phyloP scores from a whole-genome alignment of 768 basidiomycete species.

The Sporobolomyces roseus region DNA sequence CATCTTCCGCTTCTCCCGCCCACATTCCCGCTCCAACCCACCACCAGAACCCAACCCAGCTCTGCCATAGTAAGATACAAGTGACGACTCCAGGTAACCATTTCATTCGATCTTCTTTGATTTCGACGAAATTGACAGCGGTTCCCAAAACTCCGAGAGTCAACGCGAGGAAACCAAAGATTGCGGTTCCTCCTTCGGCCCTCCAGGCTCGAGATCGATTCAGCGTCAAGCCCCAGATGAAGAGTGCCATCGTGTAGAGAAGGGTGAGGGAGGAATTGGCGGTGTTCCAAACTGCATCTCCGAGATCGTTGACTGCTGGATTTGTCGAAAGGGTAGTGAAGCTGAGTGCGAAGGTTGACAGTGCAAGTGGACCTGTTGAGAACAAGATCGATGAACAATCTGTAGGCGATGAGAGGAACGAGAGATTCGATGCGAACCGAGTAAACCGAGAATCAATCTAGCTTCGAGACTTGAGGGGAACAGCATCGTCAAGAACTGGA shows the following conservation, averaged over 20 bases:
- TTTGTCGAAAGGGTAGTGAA: constrained; percentile 64
- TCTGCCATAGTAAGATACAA: constrained; percentile 94
- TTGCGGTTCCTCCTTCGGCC: constrained; percentile 91
- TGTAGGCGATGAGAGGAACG: background rate
- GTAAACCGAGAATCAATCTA: constrained; percentile 73
- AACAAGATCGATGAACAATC: constrained; percentile 47
- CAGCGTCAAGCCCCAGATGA: constrained; percentile 88
- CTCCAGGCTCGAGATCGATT: constrained; percentile 92
- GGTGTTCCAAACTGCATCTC: constrained; percentile 78
- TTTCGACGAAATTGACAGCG: constrained; percentile 79
- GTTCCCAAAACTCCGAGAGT: constrained; percentile 76
- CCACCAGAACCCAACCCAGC: constrained; percentile 50
- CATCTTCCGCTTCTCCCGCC: constrained; percentile 43
- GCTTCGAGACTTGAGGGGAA: constrained; percentile 89
- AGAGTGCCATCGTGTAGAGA: constrained; percentile 80
- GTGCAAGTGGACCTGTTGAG: constrained; percentile 61
- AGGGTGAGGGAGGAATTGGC: constrained; percentile 96
- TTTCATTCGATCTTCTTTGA: constrained; percentile 78
- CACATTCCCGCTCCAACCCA: constrained; percentile 43
- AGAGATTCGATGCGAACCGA: constrained; percentile 54
- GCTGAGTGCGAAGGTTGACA: constrained; percentile 77
- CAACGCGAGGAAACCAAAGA: constrained; percentile 81
- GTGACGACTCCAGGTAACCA: constrained; percentile 90
- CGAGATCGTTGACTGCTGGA: constrained; percentile 55
- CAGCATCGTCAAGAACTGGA: constrained; percentile 91